A percentile compares a stretch with the other conserved stretches of the same genome.
phyloP scores from a whole-genome alignment of 352 stramenopile species.

The Poterioochromonas sp. region DNA sequence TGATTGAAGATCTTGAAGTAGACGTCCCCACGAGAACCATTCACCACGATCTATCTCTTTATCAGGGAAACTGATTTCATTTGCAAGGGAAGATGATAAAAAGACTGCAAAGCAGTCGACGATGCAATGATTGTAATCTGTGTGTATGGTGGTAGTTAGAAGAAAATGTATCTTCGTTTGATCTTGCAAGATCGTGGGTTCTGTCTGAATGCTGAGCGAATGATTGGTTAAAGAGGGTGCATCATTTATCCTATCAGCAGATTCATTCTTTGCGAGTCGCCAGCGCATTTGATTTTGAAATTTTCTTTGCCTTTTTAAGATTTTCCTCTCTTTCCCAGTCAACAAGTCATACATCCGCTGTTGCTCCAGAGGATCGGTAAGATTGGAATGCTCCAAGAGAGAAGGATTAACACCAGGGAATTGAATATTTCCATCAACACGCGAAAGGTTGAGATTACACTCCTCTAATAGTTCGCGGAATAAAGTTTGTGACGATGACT shows the following conservation, averaged over 20 bases:
- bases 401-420: background rate
- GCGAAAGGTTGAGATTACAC: background rate
- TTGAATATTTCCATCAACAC: background rate
- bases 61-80: background rate
- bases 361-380: too few species aligned
- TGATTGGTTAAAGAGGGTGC: too few species aligned
- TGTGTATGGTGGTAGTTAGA: slow-evolving; percentile 28
- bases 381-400: too few species aligned
- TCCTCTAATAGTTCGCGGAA: slow-evolving; percentile 37
- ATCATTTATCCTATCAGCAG: too few species aligned
- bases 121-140: slow-evolving; percentile 34
- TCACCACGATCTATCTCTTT: background rate
- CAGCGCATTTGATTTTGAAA: background rate
- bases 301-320: too few species aligned
- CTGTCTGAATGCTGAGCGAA: too few species aligned
- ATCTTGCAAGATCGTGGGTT: too few species aligned
- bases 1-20: background rate
- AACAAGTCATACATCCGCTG: background rate
- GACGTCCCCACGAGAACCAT: background rate
- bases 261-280: too few species aligned
- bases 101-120: slow-evolving; percentile 16
- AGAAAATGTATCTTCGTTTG: background rate
- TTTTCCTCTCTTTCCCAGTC: too few species aligned
- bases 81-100: background rate
- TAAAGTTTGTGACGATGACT: slow-evolving; percentile 21